These are phyloP conservation scores for Entomortierella lignicola DNA, from an alignment of 192 early-diverging fungal genomes.

Conservation along the genomic window DNA sequence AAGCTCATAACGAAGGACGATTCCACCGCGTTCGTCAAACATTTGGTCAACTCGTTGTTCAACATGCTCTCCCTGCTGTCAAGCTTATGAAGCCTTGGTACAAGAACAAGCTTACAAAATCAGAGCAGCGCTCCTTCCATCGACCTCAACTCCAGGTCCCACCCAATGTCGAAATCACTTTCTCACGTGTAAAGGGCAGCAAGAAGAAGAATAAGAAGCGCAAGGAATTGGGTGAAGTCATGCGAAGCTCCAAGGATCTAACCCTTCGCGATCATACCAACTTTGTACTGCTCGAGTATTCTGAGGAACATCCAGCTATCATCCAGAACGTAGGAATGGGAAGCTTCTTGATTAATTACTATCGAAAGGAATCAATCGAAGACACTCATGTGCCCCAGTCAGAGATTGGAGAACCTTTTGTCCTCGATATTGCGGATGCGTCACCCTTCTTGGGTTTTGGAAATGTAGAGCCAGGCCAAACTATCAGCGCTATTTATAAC, in stretches of 20 bases:
- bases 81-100: slow-evolving; percentile 78
- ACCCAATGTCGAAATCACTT: slow-evolving; percentile 67
- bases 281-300: slow-evolving; percentile 92
- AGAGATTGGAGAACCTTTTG: slow-evolving; percentile 86
- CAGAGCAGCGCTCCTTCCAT: slow-evolving; percentile 90
- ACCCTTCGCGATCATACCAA: slow-evolving; percentile 87
- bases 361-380: slow-evolving; percentile 86
- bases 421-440: slow-evolving; percentile 88
- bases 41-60: slow-evolving; percentile 84
- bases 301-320: slow-evolving; percentile 95
- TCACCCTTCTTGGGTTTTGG: slow-evolving; percentile 97
- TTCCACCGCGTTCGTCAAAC: slow-evolving; percentile 87
- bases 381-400: slow-evolving; percentile 80
- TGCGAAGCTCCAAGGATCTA: slow-evolving; percentile 88
- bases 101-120: slow-evolving; percentile 83
- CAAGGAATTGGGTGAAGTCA: slow-evolving; percentile 72
- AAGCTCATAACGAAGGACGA: slow-evolving; percentile 70
- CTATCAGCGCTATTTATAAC: slow-evolving; percentile 90
- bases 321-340: slow-evolving; percentile 96
- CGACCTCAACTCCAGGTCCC: slow-evolving; percentile 82
- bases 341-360: slow-evolving; percentile 94
- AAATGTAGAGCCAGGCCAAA: slow-evolving; percentile 91
- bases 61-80: slow-evolving; percentile 90
- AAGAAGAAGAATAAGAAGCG: slow-evolving; percentile 84
- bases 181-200: slow-evolving; percentile 78